Evolutionary conservation across 805 yeast species (phyloP).

Genomic region (Hanseniaspora valbyensis): DNA sequence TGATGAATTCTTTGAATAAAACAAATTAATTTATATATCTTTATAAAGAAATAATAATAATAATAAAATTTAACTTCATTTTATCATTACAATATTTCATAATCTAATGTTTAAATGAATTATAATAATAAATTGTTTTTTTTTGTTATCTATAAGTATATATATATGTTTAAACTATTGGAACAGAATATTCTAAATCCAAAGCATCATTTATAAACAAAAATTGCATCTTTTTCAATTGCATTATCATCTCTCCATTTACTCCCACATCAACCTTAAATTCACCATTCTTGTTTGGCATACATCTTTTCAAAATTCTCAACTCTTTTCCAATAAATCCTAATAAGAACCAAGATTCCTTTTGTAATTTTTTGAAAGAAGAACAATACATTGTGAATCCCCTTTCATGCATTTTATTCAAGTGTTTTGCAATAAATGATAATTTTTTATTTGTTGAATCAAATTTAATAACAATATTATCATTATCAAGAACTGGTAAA

Average conservation of each 20-base stretch:
- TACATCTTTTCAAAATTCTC: slow-evolving; percentile 60
- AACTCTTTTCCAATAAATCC: slow-evolving; percentile 44
- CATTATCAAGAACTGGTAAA: slow-evolving; percentile 48
- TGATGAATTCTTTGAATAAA: slow-evolving; percentile 37
- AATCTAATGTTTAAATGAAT: too few relatives aligned
- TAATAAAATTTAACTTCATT: too few relatives aligned
- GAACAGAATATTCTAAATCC: slow-evolving; percentile 37
- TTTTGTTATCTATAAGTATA: background rate
- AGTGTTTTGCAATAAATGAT: slow-evolving; percentile 41
- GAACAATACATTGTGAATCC: slow-evolving; percentile 67
- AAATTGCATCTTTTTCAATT: slow-evolving; percentile 31
- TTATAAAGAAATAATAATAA: too few relatives aligned
- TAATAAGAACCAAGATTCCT: slow-evolving; percentile 86
- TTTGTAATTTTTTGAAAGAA: slow-evolving; percentile 77
- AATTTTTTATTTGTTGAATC: slow-evolving; percentile 34
- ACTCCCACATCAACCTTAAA: slow-evolving; percentile 37
- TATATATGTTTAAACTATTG: slow-evolving; percentile 17
- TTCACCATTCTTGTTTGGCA: slow-evolving; percentile 38
- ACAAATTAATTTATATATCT: background rate
- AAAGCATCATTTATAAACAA: slow-evolving; percentile 56
- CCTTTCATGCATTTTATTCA: slow-evolving; percentile 35
- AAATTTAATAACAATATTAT: slow-evolving; percentile 25
- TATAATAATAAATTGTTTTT: too few relatives aligned
- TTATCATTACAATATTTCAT: too few relatives aligned
- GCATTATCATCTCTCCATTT: slow-evolving; percentile 33